These are phyloP conservation scores for Coniochaeta hoffmannii DNA, from an alignment of 2,329 filamentous ascomycete genomes.

Conservation along the genomic window DNA sequence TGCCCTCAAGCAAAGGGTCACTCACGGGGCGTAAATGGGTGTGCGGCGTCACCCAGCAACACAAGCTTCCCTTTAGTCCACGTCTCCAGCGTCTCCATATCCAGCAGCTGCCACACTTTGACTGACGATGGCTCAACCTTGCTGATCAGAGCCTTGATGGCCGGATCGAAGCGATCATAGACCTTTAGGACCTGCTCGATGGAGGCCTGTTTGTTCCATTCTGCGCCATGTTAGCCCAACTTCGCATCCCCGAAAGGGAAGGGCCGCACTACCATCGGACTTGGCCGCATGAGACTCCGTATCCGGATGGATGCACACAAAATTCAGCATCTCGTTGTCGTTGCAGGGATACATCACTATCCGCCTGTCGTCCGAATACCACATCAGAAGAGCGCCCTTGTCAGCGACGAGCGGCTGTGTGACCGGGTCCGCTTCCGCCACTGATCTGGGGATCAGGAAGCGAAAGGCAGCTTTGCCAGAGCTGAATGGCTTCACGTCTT, in stretches of 20 bases:
- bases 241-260: not conserved
- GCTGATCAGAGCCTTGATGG: constrained; percentile 28
- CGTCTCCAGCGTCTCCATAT: constrained; percentile 50
- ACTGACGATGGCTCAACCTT: constrained; percentile 37
- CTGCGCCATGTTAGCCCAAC: constrained; percentile 15
- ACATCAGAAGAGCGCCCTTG: constrained; percentile 26
- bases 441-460: constrained; percentile 39
- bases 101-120: constrained; percentile 52
- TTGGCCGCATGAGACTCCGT: constrained; percentile 24
- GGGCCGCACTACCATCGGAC: constrained; percentile 12
- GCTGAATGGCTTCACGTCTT: constrained; percentile 10
- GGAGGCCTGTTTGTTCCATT: constrained; percentile 30
- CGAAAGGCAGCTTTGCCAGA: constrained; percentile 51
- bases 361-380: constrained; percentile 32
- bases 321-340: constrained; percentile 35
- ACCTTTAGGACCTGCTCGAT: constrained; percentile 29
- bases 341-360: constrained; percentile 40
- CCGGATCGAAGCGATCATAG: constrained; percentile 34
- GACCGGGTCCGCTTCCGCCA: constrained; percentile 22
- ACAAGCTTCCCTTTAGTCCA: constrained; percentile 49
- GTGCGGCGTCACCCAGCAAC: constrained; percentile 59
- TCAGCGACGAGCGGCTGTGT: constrained; percentile 23
- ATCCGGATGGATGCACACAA: constrained; percentile 45
- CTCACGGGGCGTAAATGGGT: constrained; percentile 57
- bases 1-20: constrained; percentile 3